phyloP scores from a whole-genome alignment of 371 early-diverging fungal genomes.

The Syncephalastrum contaminatum region DNA sequence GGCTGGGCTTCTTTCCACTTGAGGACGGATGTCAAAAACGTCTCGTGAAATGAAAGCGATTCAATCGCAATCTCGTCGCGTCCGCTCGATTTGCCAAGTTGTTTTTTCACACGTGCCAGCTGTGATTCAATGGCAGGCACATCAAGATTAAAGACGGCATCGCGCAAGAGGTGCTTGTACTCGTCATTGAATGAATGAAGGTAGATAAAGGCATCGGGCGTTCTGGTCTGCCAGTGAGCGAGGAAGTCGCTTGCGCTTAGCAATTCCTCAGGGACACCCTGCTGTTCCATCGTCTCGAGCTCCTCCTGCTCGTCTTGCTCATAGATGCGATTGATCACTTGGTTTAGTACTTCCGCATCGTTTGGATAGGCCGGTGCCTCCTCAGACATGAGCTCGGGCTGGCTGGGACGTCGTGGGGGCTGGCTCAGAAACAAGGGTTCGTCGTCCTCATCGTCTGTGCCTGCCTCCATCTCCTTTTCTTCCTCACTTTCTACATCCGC shows the following conservation, averaged over 20 bases:
- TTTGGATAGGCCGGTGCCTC: not conserved
- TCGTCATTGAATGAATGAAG: conserved; percentile 40
- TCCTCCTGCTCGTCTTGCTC: conserved; percentile 13
- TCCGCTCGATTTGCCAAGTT: conserved; percentile 48
- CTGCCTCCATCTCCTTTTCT: conserved; percentile 17
- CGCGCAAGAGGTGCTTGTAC: conserved; percentile 38
- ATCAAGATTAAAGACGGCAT: conserved; percentile 41
- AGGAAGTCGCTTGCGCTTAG: too few relatives aligned
- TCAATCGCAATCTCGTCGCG: conserved; percentile 40
- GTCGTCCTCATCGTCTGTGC: conserved; percentile 34
- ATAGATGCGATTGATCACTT: conserved; percentile 56
- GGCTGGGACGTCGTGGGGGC: conserved; percentile 11
- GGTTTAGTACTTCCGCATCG: conserved; percentile 15
- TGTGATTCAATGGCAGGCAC: conserved; percentile 22
- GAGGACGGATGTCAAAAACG: conserved; percentile 30
- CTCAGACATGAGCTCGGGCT: not conserved
- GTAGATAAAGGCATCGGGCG: conserved; percentile 41
- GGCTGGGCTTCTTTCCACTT: conserved; percentile 23
- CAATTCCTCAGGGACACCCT: not conserved
- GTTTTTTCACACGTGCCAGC: conserved; percentile 31
- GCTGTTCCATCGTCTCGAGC: too few relatives aligned
- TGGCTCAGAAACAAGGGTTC: conserved; percentile 17
- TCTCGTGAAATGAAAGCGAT: conserved; percentile 39
- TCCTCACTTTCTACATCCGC: conserved; percentile 16
- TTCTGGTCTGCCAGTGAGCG: too few relatives aligned